phyloP scores from a whole-genome alignment of 305 asterid species.

The Solanum hybrid region DNA sequence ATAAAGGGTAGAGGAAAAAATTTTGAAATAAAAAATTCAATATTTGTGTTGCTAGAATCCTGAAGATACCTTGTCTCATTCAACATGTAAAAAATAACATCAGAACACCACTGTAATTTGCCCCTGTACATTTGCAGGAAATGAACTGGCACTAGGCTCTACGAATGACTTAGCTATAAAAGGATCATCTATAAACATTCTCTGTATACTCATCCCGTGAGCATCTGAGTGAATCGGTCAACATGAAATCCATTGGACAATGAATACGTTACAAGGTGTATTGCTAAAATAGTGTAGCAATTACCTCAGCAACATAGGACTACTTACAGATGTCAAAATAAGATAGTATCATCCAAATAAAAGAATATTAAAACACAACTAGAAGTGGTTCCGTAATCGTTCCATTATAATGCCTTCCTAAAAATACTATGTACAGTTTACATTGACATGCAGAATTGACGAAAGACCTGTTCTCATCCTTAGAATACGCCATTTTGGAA shows the following conservation, averaged over 20 bases:
- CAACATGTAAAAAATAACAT: conserved; percentile 57
- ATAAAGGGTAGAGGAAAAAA: not conserved
- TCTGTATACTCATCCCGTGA: not conserved
- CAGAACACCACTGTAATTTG: conserved; percentile 46
- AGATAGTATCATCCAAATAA: conserved; percentile 10
- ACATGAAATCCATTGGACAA: conserved; percentile 5
- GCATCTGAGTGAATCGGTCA: not conserved
- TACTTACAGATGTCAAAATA: conserved; percentile 14
- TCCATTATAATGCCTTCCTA: conserved; percentile 26
- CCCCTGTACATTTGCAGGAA: conserved; percentile 53
- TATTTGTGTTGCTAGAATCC: conserved; percentile 30
- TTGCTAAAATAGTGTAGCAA: conserved; percentile 18
- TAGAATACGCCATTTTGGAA: conserved; percentile 64
- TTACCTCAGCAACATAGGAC: conserved; percentile 23
- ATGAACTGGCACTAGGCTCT: conserved; percentile 38
- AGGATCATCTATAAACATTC: conserved; percentile 7
- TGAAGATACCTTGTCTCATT: conserved; percentile 54
- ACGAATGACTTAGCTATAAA: conserved; percentile 32
- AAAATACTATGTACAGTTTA: conserved; percentile 28
- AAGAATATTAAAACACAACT: conserved; percentile 2
- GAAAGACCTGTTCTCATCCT: conserved; percentile 92
- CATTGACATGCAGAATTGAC: conserved; percentile 57
- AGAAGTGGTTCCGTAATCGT: conserved; percentile 14
- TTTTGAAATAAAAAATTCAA: conserved; percentile 4
- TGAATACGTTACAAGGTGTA: conserved; percentile 16